Base-by-base conservation (phyloP, 164 flowering plant genomes). In the Buxus sempervirens region DNA sequence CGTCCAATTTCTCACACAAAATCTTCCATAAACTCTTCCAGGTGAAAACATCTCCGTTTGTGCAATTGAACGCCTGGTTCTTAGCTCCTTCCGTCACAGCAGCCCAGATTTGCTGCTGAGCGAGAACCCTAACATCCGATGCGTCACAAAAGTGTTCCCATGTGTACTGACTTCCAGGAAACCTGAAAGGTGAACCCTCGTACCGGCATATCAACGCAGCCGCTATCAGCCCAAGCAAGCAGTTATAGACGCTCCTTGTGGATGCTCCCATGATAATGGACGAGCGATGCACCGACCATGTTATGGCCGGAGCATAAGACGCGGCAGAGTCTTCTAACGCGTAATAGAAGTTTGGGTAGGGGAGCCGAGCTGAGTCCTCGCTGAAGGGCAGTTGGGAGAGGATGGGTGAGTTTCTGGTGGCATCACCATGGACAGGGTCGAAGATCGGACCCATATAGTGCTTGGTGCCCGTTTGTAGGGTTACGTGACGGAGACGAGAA, bases 381-480 rank as follows among this genome's bases (percentile, higher is more conserved):
- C 9, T 36, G 60, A 78, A 81, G 0, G 83, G 83, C 5, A 72
- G 67, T 0, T 70, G 77, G 9, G 53, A 68, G 10, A 66, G 70
- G 9, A 62, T 48, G n/a, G 69, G 36, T 23, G 7, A 32, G 38
- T 3, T 32, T 32, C 38, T 3, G 38, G 38, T 28, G 48, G 18
- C 21, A 7, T 18, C 9, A 1, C 41, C 20, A 8, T 2, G 22
- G 19, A 42, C 18, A 14, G 68, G 65, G 45, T 76, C 78, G 15
- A 21, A 56, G 14, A 77, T 69, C 0, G 84, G 81, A n/a, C 78
- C 84, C 80, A 83, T 70, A 63, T 80, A 83, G 38, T 83, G 81
- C 16, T 76, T 72, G 59, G 83, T 81, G 16, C 85, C 85, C 0
- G 85, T 84, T 53, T 70, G 85, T n/a, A 82, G 71, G 5, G 78